Base-by-base conservation (phyloP, 306 rosid genomes). In the Cucumis hystrix region DNA sequence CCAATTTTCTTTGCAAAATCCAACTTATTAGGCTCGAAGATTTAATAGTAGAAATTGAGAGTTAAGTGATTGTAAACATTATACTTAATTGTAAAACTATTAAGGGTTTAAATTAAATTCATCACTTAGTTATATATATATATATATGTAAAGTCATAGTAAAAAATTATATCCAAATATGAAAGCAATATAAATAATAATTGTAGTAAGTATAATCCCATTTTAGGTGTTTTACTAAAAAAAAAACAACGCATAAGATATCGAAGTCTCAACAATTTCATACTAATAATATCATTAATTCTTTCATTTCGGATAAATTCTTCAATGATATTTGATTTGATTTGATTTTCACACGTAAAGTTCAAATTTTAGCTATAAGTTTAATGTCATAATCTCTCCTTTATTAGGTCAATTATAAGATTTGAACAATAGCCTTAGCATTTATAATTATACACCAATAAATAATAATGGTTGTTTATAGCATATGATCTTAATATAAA, bases 361-460 rank as follows among this genome's bases (percentile, higher is more conserved):
- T 72, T 51, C 76, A 49, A 49, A 51, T 6, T 47, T 72, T 72
- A 72, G 76, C 15, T 49, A 72, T 28, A 30, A 25, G 59, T 72
- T 72, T 72, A 72, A 72, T 72, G 61, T 72, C 61, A 28, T 72
- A 28, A 72, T 72, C 76, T 72, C 60, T 49, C 61, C 61, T 28
- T 72, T 51, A 72, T 49, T 72, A 61, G 61, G 45, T 72, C 43
- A 49, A 49, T 28, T 28, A 28, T 72, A 72, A 51, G 76, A 51
- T 47, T 72, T 72, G 43, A 70, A 16, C 25, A 0, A 23, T 23
- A 23, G 25, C 25, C 25, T 23, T 23, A 70, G 16, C 75, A 40
- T 47, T 70, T 21, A 69, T 69, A 28, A 28, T 28, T 1, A 43
- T 43, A 25, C 12, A 69, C 75, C 35, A 41, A 68, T 28, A 28